A percentile compares a stretch with the other conserved stretches of the same genome.
Evolutionary conservation across 1,284 basidiomycete species (phyloP).

Genomic region (Ustilago esculenta): DNA sequence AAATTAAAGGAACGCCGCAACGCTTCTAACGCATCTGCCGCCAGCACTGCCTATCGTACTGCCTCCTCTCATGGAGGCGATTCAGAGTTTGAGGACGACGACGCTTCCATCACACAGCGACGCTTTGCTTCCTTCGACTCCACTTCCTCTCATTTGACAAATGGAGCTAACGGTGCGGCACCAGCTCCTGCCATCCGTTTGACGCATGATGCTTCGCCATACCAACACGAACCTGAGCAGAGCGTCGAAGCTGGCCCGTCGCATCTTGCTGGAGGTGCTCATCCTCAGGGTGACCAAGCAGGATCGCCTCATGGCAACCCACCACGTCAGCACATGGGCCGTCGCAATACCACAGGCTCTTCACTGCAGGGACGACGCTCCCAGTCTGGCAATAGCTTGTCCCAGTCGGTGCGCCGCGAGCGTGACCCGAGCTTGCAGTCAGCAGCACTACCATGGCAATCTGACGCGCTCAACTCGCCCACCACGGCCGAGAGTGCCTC

Average conservation of each 20-base stretch:
- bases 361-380: slow-evolving; percentile 35
- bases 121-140: slow-evolving; percentile 25
- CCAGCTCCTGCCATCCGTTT: slow-evolving; percentile 41
- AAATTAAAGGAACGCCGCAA: slow-evolving; percentile 30
- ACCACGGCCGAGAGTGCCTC: slow-evolving; percentile 21
- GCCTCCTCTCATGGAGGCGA: slow-evolving; percentile 33
- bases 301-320: slow-evolving; percentile 19
- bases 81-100: slow-evolving; percentile 25
- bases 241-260: slow-evolving; percentile 15
- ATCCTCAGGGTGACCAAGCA: slow-evolving; percentile 7
- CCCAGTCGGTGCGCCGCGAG: slow-evolving; percentile 28
- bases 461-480: slow-evolving; percentile 37
- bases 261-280: neutral
- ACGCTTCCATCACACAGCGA: slow-evolving; percentile 19
- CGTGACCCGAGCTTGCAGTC: slow-evolving; percentile 27
- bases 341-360: slow-evolving; percentile 56
- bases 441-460: slow-evolving; percentile 21
- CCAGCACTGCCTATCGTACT: slow-evolving; percentile 44
- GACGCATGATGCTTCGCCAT: slow-evolving; percentile 42
- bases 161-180: slow-evolving; percentile 2
- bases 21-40: slow-evolving; percentile 37
- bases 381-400: slow-evolving; percentile 31
- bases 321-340: slow-evolving; percentile 30
- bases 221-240: slow-evolving; percentile 20
- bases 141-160: slow-evolving; percentile 10